Conservation (phyloP, 768 basidiomycete genomes). For the Phaffia australis region DNA sequence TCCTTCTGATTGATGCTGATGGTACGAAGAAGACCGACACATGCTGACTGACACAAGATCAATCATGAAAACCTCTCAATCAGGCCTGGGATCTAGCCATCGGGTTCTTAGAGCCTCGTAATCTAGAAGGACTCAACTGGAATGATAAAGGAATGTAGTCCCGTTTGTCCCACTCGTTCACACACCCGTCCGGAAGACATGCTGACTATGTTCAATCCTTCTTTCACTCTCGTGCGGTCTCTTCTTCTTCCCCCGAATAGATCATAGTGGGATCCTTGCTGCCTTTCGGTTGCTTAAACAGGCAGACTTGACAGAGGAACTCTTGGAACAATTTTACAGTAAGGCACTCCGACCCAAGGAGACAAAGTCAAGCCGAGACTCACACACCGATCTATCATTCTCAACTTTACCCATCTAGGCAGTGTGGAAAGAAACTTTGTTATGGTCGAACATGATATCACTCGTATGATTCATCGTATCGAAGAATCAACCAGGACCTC, state of each 20-base stretch:
- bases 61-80: constrained; percentile 24
- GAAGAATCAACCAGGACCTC: constrained; percentile 8
- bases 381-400: not conserved
- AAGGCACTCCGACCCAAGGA: not conserved
- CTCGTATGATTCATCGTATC: not conserved
- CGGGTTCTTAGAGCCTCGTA: constrained; percentile 45
- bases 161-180: not conserved
- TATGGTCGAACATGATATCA: constrained; percentile 16
- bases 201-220: not conserved
- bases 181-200: not conserved
- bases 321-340: constrained; percentile 23
- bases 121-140: constrained; percentile 50
- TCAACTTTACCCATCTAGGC: not conserved
- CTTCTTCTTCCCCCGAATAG: not conserved
- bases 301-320: constrained; percentile 15
- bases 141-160: constrained; percentile 50
- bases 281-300: constrained; percentile 20
- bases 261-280: constrained; percentile 19
- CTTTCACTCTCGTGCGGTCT: not conserved
- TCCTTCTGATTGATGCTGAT: not conserved
- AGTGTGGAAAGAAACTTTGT: constrained; percentile 12
- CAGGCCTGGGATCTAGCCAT: constrained; percentile 51
- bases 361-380: too few species aligned
- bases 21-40: not conserved
- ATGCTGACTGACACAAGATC: too few species aligned